These are phyloP conservation scores for Taiozyma sp. DNA, from an alignment of 1,139 yeast species.

Conservation along the genomic window DNA sequence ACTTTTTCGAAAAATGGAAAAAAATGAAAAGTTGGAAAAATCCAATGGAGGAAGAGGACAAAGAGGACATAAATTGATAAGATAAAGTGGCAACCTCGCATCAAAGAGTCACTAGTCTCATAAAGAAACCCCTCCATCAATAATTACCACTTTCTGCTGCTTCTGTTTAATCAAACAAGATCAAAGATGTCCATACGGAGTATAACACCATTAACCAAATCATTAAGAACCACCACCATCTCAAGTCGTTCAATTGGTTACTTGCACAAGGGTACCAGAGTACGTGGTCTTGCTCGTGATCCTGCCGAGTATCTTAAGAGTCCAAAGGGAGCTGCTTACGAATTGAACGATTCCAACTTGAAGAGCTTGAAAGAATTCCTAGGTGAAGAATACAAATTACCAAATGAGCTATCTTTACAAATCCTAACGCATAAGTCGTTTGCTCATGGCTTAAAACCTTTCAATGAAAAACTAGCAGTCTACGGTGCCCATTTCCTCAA, in stretches of 20 bases:
- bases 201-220: neutral
- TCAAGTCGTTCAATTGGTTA: conserved; percentile 22
- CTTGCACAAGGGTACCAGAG: conserved; percentile 53
- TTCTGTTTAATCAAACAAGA: neutral
- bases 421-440: conserved; percentile 89
- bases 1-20: neutral
- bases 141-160: no score
- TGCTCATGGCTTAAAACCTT: conserved; percentile 86
- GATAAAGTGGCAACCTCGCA: neutral
- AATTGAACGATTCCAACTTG: conserved; percentile 43
- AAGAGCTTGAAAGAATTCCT: conserved; percentile 43
- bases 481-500: conserved; percentile 74
- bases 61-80: neutral
- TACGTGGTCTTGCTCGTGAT: conserved; percentile 70
- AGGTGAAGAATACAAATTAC: conserved; percentile 40
- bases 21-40: neutral
- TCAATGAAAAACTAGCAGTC: conserved; percentile 75
- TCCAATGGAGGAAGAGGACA: no score
- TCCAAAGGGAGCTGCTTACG: conserved; percentile 57
- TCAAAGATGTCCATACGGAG: neutral
- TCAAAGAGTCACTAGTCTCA: no score
- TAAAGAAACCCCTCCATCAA: no score
- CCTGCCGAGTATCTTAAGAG: conserved; percentile 58
- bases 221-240: neutral
- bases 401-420: conserved; percentile 51